These are phyloP conservation scores for Mortierella sp. DNA, from an alignment of 371 early-diverging fungal species.

Conservation along the genomic window DNA sequence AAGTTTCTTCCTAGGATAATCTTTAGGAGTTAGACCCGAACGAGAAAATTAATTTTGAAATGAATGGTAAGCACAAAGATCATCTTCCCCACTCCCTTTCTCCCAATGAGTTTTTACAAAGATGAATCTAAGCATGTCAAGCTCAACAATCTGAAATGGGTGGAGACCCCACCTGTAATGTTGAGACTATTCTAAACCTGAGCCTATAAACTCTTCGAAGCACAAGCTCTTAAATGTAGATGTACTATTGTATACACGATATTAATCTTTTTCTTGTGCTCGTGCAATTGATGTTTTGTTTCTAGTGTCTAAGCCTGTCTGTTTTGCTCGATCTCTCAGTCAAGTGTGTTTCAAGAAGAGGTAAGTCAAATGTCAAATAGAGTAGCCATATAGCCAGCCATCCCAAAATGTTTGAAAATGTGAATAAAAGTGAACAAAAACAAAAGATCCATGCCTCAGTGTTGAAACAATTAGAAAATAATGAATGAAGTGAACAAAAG, in stretches of 20 bases:
- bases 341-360: no score
- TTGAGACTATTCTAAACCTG: constrained; percentile 60
- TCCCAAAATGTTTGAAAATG: no score
- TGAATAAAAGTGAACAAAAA: no score
- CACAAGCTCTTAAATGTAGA: no score
- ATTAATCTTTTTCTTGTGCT: not conserved
- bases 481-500: no score
- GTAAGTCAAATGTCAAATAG: no score
- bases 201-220: constrained; percentile 13
- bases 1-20: not conserved
- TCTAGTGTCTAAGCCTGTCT: no score
- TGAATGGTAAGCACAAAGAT: not conserved
- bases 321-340: no score
- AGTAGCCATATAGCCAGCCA: no score
- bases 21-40: not conserved
- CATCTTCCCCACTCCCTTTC: not conserved
- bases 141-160: constrained; percentile 61
- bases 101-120: constrained; percentile 21
- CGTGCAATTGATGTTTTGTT: no score
- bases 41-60: not conserved
- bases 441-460: no score
- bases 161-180: constrained; percentile 60
- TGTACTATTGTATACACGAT: not conserved
- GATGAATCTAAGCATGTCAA: constrained; percentile 61
- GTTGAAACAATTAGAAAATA: no score